These are phyloP conservation scores for Leishmania turanica DNA, from an alignment of 208 protist genomes.

Conservation along the genomic window DNA sequence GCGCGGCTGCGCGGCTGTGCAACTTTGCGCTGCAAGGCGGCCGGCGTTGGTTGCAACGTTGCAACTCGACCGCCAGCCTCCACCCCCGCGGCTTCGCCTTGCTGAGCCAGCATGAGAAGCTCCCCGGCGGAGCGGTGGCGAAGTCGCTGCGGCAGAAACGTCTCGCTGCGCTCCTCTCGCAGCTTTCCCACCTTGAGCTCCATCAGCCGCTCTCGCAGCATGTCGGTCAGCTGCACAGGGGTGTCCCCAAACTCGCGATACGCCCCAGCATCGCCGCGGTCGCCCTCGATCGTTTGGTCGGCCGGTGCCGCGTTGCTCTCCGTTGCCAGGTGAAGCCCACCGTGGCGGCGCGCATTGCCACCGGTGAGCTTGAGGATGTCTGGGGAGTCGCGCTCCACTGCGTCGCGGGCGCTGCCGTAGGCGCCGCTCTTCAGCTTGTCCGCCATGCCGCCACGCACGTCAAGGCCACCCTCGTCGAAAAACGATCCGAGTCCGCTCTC, in stretches of 20 bases:
- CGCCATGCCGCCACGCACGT: slow-evolving; percentile 56
- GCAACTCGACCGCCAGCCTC: neutral
- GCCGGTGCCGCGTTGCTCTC: slow-evolving; percentile 74
- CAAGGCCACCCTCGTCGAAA: slow-evolving; percentile 79
- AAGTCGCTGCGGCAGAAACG: slow-evolving; percentile 69
- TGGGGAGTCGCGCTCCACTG: slow-evolving; percentile 48
- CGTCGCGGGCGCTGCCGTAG: slow-evolving; percentile 12
- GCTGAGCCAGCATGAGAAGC: slow-evolving; percentile 26
- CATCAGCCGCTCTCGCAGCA: slow-evolving; percentile 88
- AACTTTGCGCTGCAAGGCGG: neutral
- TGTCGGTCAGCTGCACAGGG: slow-evolving; percentile 86
- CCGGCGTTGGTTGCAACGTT: neutral
- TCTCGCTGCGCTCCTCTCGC: slow-evolving; percentile 77
- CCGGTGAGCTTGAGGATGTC: slow-evolving; percentile 80
- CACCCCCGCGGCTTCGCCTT: slow-evolving; percentile 2
- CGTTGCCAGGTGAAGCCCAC: slow-evolving; percentile 35
- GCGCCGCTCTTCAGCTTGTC: slow-evolving; percentile 22
- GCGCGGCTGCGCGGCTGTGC: neutral
- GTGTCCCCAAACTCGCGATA: slow-evolving; percentile 72
- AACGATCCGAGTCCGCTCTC: slow-evolving; percentile 44
- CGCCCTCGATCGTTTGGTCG: slow-evolving; percentile 75
- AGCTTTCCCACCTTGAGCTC: slow-evolving; percentile 84
- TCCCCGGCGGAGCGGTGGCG: slow-evolving; percentile 37
- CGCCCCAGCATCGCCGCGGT: slow-evolving; percentile 26
- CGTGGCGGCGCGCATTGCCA: slow-evolving; percentile 54